A percentile compares a stretch with the other conserved stretches of the same genome.
Evolutionary conservation across 371 early-diverging fungal genomes (phyloP).

Genomic region (Mycotypha africana): DNA sequence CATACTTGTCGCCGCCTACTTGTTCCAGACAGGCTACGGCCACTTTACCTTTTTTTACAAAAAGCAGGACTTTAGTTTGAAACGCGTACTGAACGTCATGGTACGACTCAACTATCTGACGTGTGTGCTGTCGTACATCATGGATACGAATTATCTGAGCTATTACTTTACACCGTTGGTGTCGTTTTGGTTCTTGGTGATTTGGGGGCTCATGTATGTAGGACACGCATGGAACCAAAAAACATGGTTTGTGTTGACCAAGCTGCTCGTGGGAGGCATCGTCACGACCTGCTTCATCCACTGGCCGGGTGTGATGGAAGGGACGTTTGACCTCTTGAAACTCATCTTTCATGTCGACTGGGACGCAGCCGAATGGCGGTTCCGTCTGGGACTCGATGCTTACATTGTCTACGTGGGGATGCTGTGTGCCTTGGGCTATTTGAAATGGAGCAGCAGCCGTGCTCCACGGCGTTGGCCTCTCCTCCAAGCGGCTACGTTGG

Average conservation of each 20-base stretch:
- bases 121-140: slow-evolving; percentile 57
- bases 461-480: slow-evolving; percentile 33
- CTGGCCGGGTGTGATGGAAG: slow-evolving; percentile 36
- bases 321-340: slow-evolving; percentile 32
- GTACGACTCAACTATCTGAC: slow-evolving; percentile 69
- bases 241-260: slow-evolving; percentile 38
- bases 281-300: slow-evolving; percentile 38
- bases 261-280: slow-evolving; percentile 37
- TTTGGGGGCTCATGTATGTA: slow-evolving; percentile 65
- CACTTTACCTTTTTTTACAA: slow-evolving; percentile 69
- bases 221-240: slow-evolving; percentile 40
- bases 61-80: slow-evolving; percentile 62
- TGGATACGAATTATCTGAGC: slow-evolving; percentile 64
- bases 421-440: slow-evolving; percentile 38
- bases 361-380: slow-evolving; percentile 61
- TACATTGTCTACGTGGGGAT: slow-evolving; percentile 62
- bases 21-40: slow-evolving; percentile 80
- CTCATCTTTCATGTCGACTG: slow-evolving; percentile 46
- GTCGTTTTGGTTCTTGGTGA: slow-evolving; percentile 65
- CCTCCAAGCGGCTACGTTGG: slow-evolving; percentile 23
- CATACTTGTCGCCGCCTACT: slow-evolving; percentile 67
- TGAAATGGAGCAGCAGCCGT: too few species aligned
- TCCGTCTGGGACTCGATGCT: slow-evolving; percentile 56
- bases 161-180: slow-evolving; percentile 81
- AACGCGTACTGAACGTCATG: slow-evolving; percentile 55